Evolutionary conservation across 371 early-diverging fungal genomes (phyloP).

Genomic region (Thermomucor indicae-seudaticae): DNA sequence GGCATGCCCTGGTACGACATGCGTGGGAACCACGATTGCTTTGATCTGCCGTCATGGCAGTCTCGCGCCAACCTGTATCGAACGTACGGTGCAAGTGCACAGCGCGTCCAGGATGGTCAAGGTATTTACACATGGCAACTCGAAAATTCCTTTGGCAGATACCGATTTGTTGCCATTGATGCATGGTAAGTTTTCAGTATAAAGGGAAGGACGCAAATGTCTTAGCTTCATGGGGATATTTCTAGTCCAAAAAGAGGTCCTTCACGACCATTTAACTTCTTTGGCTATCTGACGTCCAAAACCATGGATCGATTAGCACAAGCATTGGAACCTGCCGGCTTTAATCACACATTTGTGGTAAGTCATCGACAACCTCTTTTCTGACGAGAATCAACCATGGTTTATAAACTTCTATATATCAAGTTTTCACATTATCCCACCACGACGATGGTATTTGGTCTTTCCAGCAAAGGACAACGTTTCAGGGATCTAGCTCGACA

Average conservation of each 20-base stretch:
- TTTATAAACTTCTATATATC: not conserved
- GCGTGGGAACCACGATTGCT: conserved; percentile 87
- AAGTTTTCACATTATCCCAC: conserved; percentile 84
- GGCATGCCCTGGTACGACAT: conserved; percentile 71
- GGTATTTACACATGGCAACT: conserved; percentile 57
- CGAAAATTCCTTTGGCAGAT: conserved; percentile 60
- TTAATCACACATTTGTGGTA: conserved; percentile 72
- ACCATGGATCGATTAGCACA: conserved; percentile 69
- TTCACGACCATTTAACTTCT: conserved; percentile 86
- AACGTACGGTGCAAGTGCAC: conserved; percentile 46
- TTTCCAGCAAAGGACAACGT: conserved; percentile 51
- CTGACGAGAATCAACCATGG: not conserved
- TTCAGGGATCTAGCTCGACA: conserved; percentile 58
- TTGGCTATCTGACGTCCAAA: conserved; percentile 72
- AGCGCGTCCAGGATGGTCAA: conserved; percentile 45
- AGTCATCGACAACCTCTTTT: conserved; percentile 6
- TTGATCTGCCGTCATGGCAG: conserved; percentile 67
- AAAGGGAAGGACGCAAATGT: too few relatives aligned
- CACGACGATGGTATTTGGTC: conserved; percentile 71
- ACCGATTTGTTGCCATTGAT: conserved; percentile 83
- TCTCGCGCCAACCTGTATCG: conserved; percentile 63
- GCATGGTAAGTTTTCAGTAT: conserved; percentile 73
- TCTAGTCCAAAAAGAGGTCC: conserved; percentile 72
- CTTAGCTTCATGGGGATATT: too few relatives aligned
- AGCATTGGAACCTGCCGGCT: conserved; percentile 25